Evolutionary conservation across 768 basidiomycete species (phyloP).

Genomic region (Mycena sanguinolenta): DNA sequence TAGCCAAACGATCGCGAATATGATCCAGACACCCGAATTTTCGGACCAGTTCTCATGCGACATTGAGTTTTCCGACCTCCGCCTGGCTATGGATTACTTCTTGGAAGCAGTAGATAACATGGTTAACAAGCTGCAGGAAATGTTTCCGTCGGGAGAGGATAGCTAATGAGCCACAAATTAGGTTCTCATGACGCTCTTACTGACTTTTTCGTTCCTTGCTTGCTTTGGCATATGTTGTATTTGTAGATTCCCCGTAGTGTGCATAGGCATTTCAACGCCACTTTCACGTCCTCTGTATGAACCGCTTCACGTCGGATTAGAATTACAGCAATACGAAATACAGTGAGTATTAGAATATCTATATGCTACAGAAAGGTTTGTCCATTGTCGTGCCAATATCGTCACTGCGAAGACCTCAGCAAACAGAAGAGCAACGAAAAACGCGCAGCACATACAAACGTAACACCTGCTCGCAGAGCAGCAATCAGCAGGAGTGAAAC

Average conservation of each 20-base stretch:
- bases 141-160: slow-evolving; percentile 29
- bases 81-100: too few species aligned
- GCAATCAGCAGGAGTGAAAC: neutral
- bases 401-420: neutral
- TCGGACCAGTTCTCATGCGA: slow-evolving; percentile 17
- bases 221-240: too few species aligned
- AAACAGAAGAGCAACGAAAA: neutral
- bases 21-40: slow-evolving; percentile 26
- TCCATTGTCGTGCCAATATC: neutral
- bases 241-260: too few species aligned
- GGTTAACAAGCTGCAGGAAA: slow-evolving; percentile 31
- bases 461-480: neutral
- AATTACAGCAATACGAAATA: slow-evolving; percentile 2
- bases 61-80: neutral
- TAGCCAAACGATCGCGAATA: slow-evolving; percentile 11
- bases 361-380: neutral
- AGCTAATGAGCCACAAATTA: too few species aligned
- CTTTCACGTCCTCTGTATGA: neutral
- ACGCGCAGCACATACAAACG: neutral
- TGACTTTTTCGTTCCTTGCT: too few species aligned
- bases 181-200: too few species aligned
- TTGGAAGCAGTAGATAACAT: neutral
- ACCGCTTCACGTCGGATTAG: neutral
- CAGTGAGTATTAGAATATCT: neutral
- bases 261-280: too few species aligned